A percentile compares a stretch with the other conserved stretches of the same genome.
Evolutionary conservation across 768 basidiomycete genomes (phyloP).

Genomic region (Mrakia blollopis): DNA sequence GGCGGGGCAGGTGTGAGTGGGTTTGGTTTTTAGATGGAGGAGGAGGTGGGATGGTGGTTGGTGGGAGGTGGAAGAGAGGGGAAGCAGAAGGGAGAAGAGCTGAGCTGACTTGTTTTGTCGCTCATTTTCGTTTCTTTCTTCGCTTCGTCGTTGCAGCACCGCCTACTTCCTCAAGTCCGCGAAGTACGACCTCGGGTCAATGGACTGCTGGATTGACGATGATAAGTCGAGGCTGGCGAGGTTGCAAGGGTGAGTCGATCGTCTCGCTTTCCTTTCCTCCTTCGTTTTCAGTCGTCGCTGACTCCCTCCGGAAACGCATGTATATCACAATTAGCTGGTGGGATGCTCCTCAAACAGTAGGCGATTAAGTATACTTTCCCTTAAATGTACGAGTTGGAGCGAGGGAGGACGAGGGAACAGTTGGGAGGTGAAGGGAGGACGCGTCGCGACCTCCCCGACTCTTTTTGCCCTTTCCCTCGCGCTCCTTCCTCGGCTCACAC

Average conservation of each 20-base stretch:
- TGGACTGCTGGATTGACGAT: slow-evolving; percentile 20
- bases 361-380: too few relatives aligned
- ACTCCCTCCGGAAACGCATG: too few relatives aligned
- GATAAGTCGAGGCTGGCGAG: not conserved
- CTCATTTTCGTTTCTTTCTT: too few relatives aligned
- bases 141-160: not conserved
- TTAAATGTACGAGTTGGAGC: too few relatives aligned
- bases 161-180: slow-evolving; percentile 16
- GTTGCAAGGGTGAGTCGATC: not conserved
- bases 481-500: not conserved
- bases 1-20: not conserved
- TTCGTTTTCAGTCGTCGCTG: not conserved
- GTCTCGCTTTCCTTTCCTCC: not conserved
- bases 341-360: too few relatives aligned
- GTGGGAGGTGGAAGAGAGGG: too few relatives aligned
- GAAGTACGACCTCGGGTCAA: not conserved
- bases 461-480: not conserved
- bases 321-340: too few relatives aligned
- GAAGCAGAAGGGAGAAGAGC: not conserved
- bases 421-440: not conserved
- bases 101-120: not conserved
- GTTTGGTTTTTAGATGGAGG: not conserved
- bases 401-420: not conserved
- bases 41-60: not conserved
- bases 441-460: not conserved